Evolutionary conservation across 2,329 filamentous ascomycete species (phyloP).

Genomic region (Fusarium sp.): DNA sequence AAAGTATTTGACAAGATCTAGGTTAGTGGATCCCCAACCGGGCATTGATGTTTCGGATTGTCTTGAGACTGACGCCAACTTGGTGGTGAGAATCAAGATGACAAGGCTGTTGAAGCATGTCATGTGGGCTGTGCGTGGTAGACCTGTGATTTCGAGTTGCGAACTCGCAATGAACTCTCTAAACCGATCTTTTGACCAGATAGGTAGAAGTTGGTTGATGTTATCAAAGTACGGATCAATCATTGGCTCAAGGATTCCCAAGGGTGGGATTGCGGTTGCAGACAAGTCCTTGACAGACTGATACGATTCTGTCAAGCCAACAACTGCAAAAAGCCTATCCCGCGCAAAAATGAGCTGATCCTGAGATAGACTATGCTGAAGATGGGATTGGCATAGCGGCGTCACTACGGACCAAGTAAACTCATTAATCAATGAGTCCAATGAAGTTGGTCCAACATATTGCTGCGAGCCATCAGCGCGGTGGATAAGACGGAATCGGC

Average conservation of each 20-base stretch:
- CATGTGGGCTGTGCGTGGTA: not conserved
- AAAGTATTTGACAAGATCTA: conserved; percentile 1
- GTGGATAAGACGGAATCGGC: not conserved
- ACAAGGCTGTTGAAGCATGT: not conserved
- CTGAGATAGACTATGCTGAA: not conserved
- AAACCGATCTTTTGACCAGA: conserved; percentile 2
- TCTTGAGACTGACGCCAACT: not conserved
- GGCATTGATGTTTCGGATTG: not conserved
- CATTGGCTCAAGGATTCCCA: not conserved
- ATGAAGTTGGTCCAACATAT: not conserved
- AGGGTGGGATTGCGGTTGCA: not conserved
- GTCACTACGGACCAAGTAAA: not conserved
- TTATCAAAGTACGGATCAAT: conserved; percentile 1
- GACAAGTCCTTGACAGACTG: not conserved
- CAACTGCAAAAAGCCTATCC: not conserved
- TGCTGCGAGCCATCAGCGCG: not conserved
- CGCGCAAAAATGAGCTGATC: not conserved
- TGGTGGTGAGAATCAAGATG: not conserved
- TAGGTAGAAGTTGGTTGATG: not conserved
- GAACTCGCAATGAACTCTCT: not conserved
- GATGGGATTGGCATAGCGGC: not conserved
- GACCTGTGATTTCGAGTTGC: not conserved
- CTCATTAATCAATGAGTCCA: not conserved
- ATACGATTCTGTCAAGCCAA: not conserved
- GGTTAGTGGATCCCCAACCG: not conserved